Base-by-base conservation (phyloP, 495 filamentous ascomycete species). In the Trichoderma gamsii region DNA sequence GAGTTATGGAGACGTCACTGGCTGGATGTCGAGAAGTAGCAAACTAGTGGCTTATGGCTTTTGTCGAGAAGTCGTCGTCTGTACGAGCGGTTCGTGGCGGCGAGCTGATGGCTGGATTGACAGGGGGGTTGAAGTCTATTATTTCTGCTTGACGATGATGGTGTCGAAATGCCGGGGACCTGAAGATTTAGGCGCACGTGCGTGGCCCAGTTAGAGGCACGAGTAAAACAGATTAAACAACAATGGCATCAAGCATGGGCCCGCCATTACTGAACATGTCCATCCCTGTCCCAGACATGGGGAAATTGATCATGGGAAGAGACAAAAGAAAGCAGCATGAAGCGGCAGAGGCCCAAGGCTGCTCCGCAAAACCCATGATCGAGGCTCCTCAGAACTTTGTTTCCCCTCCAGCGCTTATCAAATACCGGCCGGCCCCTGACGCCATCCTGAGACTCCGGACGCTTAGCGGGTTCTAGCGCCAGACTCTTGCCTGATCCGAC, bases 1-100 rank as follows among this genome's bases (percentile, higher is more conserved):
- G 56, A 61, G 29, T 61, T 61, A 61, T 61, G 56, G 56, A 61
- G 56, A 61, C 56, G 56, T 61, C 56, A 61, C 56, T 32, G 56
- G 56, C 27, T 61, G 4, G 56, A 61, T 8, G 25, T 61, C 56
- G 56, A 61, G 16, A 61, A 18, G 2, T 27, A 61, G 25, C 16
- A 12, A 25, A 7, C 56, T 38, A 38, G 35, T 38, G 35, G 35
- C 5, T 38, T 38, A 38, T 38, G 35, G 35, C 35, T 38, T 61
- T 21, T 61, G 56, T 61, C 56, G 56, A 61, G 56, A 21, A 12
- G 25, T 3, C 32, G 4, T 29, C 56, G 4, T 16, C 18, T 21
- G 49, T 52, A 52, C 49, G 49, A 23, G n/a, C 49, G 5, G 21
- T 21, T n/a, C 18, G 49, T 61, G 56, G 56, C 56, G n/a, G 56